Evolutionary conservation across 345 rosid genomes (phyloP).

Genomic region (Gossypium stocksii): DNA sequence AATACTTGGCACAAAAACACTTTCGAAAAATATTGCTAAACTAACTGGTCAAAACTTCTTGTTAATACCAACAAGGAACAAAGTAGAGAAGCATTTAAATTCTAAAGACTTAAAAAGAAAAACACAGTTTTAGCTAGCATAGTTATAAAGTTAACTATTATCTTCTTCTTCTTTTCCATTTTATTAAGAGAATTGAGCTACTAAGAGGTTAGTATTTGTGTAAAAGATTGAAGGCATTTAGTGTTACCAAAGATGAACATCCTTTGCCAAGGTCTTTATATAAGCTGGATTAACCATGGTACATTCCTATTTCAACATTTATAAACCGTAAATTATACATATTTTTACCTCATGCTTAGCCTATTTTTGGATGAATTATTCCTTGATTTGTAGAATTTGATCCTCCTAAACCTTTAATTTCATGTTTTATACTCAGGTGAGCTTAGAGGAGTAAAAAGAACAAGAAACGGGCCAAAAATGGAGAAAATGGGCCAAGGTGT

Average conservation of each 20-base stretch:
- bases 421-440: too few species aligned
- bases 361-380: too few species aligned
- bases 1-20: too few species aligned
- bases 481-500: too few species aligned
- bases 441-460: too few species aligned
- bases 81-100: not conserved
- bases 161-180: not conserved
- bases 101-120: not conserved
- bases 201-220: not conserved
- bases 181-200: not conserved
- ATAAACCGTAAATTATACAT: too few species aligned
- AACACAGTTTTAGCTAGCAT: not conserved
- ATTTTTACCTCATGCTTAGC: too few species aligned
- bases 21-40: too few species aligned
- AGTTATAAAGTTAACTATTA: not conserved
- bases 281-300: conserved; percentile 16
- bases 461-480: too few species aligned
- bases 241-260: conserved; percentile 76
- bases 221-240: conserved; percentile 12
- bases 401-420: too few species aligned
- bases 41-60: not conserved
- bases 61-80: not conserved
- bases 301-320: conserved; percentile 12
- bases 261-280: conserved; percentile 85
- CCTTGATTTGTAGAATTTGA: too few species aligned